Evolutionary conservation across 805 yeast species (phyloP).

Genomic region (Metahyphopichia silvanorum): DNA sequence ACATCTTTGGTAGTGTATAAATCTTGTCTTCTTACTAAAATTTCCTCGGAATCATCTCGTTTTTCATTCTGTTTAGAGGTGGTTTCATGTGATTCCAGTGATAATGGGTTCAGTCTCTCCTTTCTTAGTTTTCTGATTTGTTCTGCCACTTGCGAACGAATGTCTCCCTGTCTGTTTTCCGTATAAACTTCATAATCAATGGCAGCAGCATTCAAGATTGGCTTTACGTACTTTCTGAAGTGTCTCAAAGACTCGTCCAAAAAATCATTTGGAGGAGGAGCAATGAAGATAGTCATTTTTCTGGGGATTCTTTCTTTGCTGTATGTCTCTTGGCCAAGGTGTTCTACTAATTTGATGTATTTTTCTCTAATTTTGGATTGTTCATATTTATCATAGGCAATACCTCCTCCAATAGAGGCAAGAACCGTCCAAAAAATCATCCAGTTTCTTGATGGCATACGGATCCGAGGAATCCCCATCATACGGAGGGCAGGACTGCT

Average conservation of each 20-base stretch:
- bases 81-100: too few species aligned
- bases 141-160: constrained; percentile 77
- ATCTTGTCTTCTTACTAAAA: constrained; percentile 25
- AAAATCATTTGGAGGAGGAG: constrained; percentile 97
- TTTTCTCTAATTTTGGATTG: constrained; percentile 62
- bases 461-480: constrained; percentile 77
- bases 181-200: constrained; percentile 76
- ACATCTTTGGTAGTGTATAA: constrained; percentile 44
- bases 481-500: constrained; percentile 77
- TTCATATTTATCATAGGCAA: constrained; percentile 72
- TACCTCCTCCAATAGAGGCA: constrained; percentile 67
- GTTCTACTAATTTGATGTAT: constrained; percentile 61
- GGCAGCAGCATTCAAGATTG: constrained; percentile 79
- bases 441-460: constrained; percentile 92
- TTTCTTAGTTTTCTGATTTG: constrained; percentile 66
- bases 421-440: constrained; percentile 77
- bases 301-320: constrained; percentile 58
- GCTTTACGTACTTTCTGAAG: constrained; percentile 80
- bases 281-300: constrained; percentile 75
- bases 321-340: constrained; percentile 45
- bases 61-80: constrained; percentile 16
- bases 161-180: constrained; percentile 85
- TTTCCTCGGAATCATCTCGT: constrained; percentile 26
- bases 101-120: constrained; percentile 6
- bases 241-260: constrained; percentile 69